Evolutionary conservation across 148 eudicot species (phyloP).

Genomic region (Amaranthus hypochondriacus): DNA sequence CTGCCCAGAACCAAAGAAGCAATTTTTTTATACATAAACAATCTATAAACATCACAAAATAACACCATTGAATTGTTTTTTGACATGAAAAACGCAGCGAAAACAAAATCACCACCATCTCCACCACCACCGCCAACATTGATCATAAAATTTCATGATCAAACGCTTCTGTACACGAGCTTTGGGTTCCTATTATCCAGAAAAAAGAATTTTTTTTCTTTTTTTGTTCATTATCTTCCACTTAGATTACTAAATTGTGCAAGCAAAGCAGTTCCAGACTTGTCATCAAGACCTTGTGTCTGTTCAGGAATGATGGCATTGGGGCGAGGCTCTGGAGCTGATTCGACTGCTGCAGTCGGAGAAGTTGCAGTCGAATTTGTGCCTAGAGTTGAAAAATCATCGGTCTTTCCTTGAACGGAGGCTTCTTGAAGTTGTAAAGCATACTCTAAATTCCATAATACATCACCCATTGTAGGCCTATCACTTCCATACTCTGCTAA

Average conservation of each 20-base stretch:
- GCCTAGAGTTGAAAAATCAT: neutral
- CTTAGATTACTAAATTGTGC: constrained; percentile 43
- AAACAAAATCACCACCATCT: neutral
- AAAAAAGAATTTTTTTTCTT: neutral
- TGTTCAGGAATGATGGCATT: constrained; percentile 26
- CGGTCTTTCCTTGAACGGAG: constrained; percentile 31
- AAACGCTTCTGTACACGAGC: constrained; percentile 5
- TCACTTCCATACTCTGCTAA: constrained; percentile 80
- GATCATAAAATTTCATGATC: neutral
- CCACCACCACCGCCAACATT: neutral
- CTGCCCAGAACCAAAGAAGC: constrained; percentile 1
- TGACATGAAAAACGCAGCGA: constrained; percentile 3
- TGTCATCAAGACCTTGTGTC: constrained; percentile 26
- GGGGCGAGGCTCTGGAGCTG: constrained; percentile 7
- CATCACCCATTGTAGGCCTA: constrained; percentile 94
- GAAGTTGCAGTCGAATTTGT: constrained; percentile 4
- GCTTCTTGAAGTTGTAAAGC: constrained; percentile 77
- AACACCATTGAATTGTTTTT: constrained; percentile 8
- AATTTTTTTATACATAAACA: constrained; percentile 4
- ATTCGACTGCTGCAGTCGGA: constrained; percentile 1
- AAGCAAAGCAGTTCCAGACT: constrained; percentile 33
- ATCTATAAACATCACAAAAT: constrained; percentile 10
- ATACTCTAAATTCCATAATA: constrained; percentile 82
- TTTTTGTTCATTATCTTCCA: constrained; percentile 31
- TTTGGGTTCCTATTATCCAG: neutral